Evolutionary conservation across 495 filamentous ascomycete genomes (phyloP).

Genomic region (Penicillium lividum): DNA sequence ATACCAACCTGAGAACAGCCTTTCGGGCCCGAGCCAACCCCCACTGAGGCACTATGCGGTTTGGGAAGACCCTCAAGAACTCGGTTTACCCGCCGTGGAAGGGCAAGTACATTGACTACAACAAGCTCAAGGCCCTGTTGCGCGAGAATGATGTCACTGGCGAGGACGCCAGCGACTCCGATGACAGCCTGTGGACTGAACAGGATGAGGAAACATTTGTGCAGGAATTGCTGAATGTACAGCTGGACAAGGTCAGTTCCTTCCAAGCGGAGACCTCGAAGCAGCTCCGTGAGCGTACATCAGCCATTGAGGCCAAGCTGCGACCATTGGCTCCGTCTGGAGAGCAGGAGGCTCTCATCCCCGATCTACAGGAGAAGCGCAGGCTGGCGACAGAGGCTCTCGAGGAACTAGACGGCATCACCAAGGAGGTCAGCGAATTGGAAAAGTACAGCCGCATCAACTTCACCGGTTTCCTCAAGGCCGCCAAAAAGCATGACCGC

Average conservation of each 20-base stretch:
- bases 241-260: constrained; percentile 90
- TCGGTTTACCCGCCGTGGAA: constrained; percentile 88
- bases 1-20: neutral
- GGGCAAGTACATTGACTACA: constrained; percentile 91
- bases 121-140: constrained; percentile 84
- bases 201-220: constrained; percentile 93
- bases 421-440: constrained; percentile 86
- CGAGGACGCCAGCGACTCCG: constrained; percentile 55
- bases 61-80: constrained; percentile 80
- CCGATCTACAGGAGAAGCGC: constrained; percentile 45
- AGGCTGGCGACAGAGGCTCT: constrained; percentile 66
- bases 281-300: constrained; percentile 66
- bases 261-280: constrained; percentile 80
- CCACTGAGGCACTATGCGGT: constrained; percentile 68
- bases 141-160: constrained; percentile 61
- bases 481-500: constrained; percentile 97
- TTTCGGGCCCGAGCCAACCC: neutral
- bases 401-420: constrained; percentile 79
- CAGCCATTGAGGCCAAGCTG: constrained; percentile 54
- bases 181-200: constrained; percentile 75
- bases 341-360: constrained; percentile 30
- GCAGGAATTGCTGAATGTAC: constrained; percentile 88
- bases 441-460: constrained; percentile 96
- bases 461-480: constrained; percentile 96
- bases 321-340: constrained; percentile 43